These are phyloP conservation scores for Cyamopsis tetragonoloba DNA, from an alignment of 306 rosid species.

Conservation along the genomic window DNA sequence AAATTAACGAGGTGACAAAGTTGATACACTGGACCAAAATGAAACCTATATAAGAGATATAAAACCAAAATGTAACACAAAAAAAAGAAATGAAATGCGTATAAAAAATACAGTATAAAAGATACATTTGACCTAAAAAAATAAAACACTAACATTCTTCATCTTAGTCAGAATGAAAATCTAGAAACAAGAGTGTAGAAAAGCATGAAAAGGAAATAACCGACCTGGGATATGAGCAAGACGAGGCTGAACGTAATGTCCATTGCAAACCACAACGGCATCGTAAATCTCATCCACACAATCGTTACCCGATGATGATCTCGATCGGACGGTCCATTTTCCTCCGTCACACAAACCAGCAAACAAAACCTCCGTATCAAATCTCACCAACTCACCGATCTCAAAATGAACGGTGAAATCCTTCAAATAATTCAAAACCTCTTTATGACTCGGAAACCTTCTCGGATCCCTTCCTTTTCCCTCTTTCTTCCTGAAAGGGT, in stretches of 20 bases:
- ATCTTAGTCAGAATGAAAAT: no score
- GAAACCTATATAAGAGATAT: no score
- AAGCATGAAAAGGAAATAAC: neutral
- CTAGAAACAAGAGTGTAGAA: no score
- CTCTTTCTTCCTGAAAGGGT: constrained; percentile 48
- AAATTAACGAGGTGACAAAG: no score
- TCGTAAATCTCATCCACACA: constrained; percentile 51
- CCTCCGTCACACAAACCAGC: constrained; percentile 36
- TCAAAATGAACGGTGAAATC: constrained; percentile 42
- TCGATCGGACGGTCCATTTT: constrained; percentile 51
- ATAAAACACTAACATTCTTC: no score
- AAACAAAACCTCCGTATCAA: constrained; percentile 40
- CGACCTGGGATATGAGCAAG: constrained; percentile 48
- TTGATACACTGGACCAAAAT: no score
- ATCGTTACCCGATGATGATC: neutral
- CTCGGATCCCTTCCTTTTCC: constrained; percentile 50
- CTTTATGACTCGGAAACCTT: constrained; percentile 57
- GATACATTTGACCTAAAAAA: no score
- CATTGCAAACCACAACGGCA: constrained; percentile 55
- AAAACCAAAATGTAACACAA: no score
- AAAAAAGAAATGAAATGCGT: no score
- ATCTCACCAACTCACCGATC: constrained; percentile 40
- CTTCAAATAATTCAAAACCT: constrained; percentile 49
- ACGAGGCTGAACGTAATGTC: constrained; percentile 52
- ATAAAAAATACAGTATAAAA: no score